Base-by-base conservation (phyloP, 2,329 filamentous ascomycete genomes). In the Sporothrix sp. region DNA sequence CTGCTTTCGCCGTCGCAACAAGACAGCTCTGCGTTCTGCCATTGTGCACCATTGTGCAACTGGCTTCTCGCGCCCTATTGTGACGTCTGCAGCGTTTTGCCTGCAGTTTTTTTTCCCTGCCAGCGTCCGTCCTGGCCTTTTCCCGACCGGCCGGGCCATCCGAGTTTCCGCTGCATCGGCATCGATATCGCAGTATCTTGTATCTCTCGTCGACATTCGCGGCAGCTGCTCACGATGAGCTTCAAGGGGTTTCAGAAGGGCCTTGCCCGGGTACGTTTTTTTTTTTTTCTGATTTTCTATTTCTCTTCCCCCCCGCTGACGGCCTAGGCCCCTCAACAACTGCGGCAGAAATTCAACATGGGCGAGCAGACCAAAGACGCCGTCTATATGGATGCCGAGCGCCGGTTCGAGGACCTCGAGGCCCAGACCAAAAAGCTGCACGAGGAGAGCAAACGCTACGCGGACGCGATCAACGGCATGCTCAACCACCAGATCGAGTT, bases 391-490 rank as follows among this genome's bases (percentile, higher is more conserved):
- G 93, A 98, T 68, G 87, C 93, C 57, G 93, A 98, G 66, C 82
- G 90, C 56, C 84, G 93, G 44, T 98, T 97, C 65, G 76, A 88
- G 58, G 93, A 98, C 71, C 78, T 98, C 57, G 93, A 98, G 70
- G 84, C 75, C 58, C 90, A 98, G 72, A 97, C 93, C 32, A 97
- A 96, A 76, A 91, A 86, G 68, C 82, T 96, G 27, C 91, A 97
- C 70, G 88, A 95, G 72, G 91, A 97, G 69, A 95, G 88, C 51
- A 86, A 90, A 68, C 96, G 95, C 71, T 98, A 98, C 69, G 96
- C 95, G 62, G 83, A 95, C 49, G 87, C 93, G 65, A 96, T 98
- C 71, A 96, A 97, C 71, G 87, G 85, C 74, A 98, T 98, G 93
- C 79, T 98, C 62, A 80, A 75, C 64, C 90, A 97, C 70, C 93